Evolutionary conservation across 2,329 filamentous ascomycete genomes (phyloP).

Genomic region (Aspergillus aculeatinus): DNA sequence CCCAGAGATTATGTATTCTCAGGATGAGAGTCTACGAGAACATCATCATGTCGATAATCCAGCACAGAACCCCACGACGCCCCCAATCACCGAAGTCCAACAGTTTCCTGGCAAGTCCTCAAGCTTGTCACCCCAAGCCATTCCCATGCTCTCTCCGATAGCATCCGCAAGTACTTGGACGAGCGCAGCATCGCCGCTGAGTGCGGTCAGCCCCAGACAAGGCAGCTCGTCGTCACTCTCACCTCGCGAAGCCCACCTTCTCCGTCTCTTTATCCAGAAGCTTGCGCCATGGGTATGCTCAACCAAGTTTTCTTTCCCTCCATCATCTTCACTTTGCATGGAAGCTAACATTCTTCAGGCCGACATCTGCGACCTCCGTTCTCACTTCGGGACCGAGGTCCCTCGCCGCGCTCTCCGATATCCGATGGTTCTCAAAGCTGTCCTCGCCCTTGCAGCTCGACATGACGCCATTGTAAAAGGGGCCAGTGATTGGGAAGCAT

Average conservation of each 20-base stretch:
- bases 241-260: conserved; percentile 33
- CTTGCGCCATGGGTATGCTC: conserved; percentile 34
- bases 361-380: conserved; percentile 36
- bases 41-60: conserved; percentile 1
- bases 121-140: conserved; percentile 12
- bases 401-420: conserved; percentile 49
- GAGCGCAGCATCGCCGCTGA: conserved; percentile 11
- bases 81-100: conserved; percentile 10
- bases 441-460: conserved; percentile 49
- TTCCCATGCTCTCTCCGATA: conserved; percentile 14
- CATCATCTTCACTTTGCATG: neutral
- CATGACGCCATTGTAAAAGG: conserved; percentile 44
- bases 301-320: neutral
- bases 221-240: conserved; percentile 19
- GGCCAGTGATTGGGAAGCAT: conserved; percentile 43
- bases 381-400: conserved; percentile 48
- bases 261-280: conserved; percentile 36
- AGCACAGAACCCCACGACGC: neutral
- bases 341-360: conserved; percentile 20
- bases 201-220: conserved; percentile 13
- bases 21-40: neutral
- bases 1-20: neutral
- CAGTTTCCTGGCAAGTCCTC: conserved; percentile 10
- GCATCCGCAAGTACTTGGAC: conserved; percentile 18
- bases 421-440: conserved; percentile 49